Conservation (phyloP, 805 yeast genomes). For the Candida succiphila region DNA sequence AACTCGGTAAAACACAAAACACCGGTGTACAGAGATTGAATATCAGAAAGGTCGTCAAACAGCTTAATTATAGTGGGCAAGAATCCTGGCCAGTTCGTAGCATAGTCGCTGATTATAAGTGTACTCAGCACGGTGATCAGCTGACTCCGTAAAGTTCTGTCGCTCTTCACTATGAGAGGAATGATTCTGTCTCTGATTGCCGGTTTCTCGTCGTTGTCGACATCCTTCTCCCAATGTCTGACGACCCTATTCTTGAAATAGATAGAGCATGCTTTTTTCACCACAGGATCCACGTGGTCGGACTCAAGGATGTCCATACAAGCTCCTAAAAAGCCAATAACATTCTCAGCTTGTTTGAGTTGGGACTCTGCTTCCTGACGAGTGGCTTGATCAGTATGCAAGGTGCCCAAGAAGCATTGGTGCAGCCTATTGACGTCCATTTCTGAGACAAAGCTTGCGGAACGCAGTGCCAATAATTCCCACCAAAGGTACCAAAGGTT, state of each 20-base stretch:
- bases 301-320: conserved; percentile 67
- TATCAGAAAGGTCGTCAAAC: conserved; percentile 33
- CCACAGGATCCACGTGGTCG: conserved; percentile 38
- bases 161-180: conserved; percentile 43
- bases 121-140: conserved; percentile 41
- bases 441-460: no score
- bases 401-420: conserved; percentile 71
- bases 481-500: no score
- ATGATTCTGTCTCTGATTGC: conserved; percentile 60
- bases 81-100: conserved; percentile 43
- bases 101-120: conserved; percentile 34
- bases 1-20: conserved; percentile 68
- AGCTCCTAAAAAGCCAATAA: conserved; percentile 72
- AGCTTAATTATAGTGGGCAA: conserved; percentile 38
- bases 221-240: conserved; percentile 49
- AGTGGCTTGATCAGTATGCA: conserved; percentile 50
- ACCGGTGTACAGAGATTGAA: conserved; percentile 48
- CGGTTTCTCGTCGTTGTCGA: conserved; percentile 67
- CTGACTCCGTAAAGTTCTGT: conserved; percentile 34
- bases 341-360: conserved; percentile 43
- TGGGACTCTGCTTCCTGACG: conserved; percentile 65
- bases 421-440: conserved; percentile 68
- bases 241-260: conserved; percentile 73
- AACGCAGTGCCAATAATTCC: no score
- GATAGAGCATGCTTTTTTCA: conserved; percentile 75